These are phyloP conservation scores for Globisporangium heterothallicum DNA, from an alignment of 352 stramenopile genomes.

Conservation along the genomic window DNA sequence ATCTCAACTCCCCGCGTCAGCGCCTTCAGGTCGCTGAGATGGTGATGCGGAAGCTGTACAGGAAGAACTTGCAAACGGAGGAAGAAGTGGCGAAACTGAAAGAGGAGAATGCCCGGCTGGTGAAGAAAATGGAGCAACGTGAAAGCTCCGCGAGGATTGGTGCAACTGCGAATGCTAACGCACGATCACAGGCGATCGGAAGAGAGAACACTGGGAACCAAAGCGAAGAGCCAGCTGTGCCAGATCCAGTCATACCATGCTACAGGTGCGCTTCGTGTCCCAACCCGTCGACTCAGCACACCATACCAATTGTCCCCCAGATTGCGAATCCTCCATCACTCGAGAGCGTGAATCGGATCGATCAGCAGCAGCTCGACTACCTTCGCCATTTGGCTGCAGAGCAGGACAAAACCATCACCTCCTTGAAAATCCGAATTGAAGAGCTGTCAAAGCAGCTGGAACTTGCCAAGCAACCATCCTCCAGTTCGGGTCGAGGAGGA, in stretches of 20 bases:
- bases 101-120: conserved; percentile 18
- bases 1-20: conserved; percentile 36
- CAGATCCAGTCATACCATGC: not conserved
- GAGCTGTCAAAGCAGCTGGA: conserved; percentile 24
- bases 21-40: conserved; percentile 46
- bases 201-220: not conserved
- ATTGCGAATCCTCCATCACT: conserved; percentile 16
- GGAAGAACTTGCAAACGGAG: conserved; percentile 41
- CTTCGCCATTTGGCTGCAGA: conserved; percentile 40
- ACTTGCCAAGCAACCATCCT: conserved; percentile 3
- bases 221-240: not conserved
- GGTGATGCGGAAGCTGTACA: conserved; percentile 58
- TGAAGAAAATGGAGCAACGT: conserved; percentile 13
- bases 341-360: conserved; percentile 27
- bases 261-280: not conserved
- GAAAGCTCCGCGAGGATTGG: conserved; percentile 1
- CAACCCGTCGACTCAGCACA: not conserved
- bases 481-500: not conserved
- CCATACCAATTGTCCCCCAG: not conserved
- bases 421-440: conserved; percentile 40
- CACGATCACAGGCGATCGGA: too few relatives aligned
- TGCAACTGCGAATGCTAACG: too few relatives aligned
- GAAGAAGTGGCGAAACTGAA: conserved; percentile 22
- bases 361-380: conserved; percentile 39
- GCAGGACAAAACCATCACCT: conserved; percentile 42